Evolutionary conservation across 2,329 filamentous ascomycete species (phyloP), one percentile per base, ranked within the genome.

Genomic region (Teratosphaeria nubilosa): DNA sequence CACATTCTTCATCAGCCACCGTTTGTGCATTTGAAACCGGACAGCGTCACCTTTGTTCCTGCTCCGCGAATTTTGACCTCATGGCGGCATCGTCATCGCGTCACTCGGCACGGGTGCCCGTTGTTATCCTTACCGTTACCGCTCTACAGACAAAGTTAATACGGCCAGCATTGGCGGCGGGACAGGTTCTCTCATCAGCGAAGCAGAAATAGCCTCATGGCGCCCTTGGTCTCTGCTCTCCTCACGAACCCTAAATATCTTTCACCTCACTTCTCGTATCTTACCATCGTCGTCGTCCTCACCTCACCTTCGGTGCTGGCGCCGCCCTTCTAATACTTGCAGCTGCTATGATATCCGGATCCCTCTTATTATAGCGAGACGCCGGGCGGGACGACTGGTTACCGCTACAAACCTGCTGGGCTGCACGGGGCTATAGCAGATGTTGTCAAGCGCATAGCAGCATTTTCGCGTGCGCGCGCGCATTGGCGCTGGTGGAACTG

Each of bases 401-500:
- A 16, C 16, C 2, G 41, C 41, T 48, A 10, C 41, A 20, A 20
- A 51, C 37, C 20, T n/a, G 13, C n/a, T 48, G 16, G 32, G 5
- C 16, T 41, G 51, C 30, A 34, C 16, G 20, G 32, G 53, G 27
- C 54, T 25, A 59, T 56, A 59, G 27, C 54, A 56, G 54, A 56
- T 56, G 54, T 48, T 37, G 31, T 55, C 55, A 51, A 55, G 37
- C 16, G 24, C 41, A 34, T 59, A 25, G 50, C 34, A 32, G 22
- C 58, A 57, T 57, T 60, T 25, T 60, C 55, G 27, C 53, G 34
- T 54, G 51, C 50, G 56, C 53, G 56, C 53, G 51, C 34, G n/a
- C 20, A 48, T 41, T 41, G 13, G 51, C 48, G 22, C 30, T 41
- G 34, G 30, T 25, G 22, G 53, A 32, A 14, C 14, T 27, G 24